Base-by-base conservation (phyloP, 2,329 filamentous ascomycete species). In the Ciborinia camelliae region DNA sequence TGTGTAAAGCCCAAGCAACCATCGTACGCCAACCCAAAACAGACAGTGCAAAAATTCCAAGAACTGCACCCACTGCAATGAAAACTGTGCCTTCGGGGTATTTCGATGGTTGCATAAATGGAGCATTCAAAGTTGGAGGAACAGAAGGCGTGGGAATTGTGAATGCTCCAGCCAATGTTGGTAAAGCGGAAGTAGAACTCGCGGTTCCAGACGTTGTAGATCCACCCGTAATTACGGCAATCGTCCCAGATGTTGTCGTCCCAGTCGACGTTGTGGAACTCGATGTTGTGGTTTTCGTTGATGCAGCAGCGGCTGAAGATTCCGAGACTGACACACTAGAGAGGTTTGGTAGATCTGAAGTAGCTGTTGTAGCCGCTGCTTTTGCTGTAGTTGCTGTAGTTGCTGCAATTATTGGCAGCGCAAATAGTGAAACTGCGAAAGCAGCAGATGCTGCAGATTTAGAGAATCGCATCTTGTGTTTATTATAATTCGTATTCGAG, bases 41-140 rank as follows among this genome's bases (percentile, higher is more conserved):
- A n/a, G 87, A 87, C 10, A 92, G 80, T 14, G 87, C 91, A 68
- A 97, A 86, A 69, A 92, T 89, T 20, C 91, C 95, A 8, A 99
- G 84, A 35, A 92, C 89, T 32, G 92, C 90, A 53, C 95, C 95
- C 1, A 98, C 95, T 28, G 88, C 90, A 72, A 99, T 99, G 79
- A 99, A 99, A 66, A 99, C 90, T 4, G 94, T 97, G 63, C 95
- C 95, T 73, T 98, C 90, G 2, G 95, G 95, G 14, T 93, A 82
- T 62, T 79, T 88, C 0, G 92, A 96, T 73, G 89, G 87, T 74
- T 93, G 89, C 91, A 98, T 97, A 75, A 91, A 99, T 20, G 94
- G 92, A 6, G 95, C 95, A 73, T 89, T 86, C 47, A 85, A 82
- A 3, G 91, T 97, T 32, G 92, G 90, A 9, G 95, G 95, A 3